Evolutionary conservation across 805 yeast genomes (phyloP), one percentile per base, ranked within the genome.

Genomic region (Ogataea trehaloabstinens): DNA sequence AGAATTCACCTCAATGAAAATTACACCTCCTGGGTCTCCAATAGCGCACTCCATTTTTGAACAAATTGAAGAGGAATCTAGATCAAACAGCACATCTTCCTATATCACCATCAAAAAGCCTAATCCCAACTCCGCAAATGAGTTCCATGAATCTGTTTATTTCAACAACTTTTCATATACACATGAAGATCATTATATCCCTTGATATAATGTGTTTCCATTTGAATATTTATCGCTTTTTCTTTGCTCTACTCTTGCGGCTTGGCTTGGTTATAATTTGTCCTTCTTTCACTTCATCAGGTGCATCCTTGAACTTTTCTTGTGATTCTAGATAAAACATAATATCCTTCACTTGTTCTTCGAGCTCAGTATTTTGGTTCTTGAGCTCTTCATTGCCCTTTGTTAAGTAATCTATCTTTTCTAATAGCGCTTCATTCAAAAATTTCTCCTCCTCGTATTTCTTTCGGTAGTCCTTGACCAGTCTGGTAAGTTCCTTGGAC

Each of bases 281-380:
- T 0, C 95, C 95, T 45, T 87, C 82, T 48, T 68, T 77, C 12
- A 83, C 82, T 24, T 82, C 91, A 10, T 82, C 83, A 3, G 80
- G 73, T 17, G 86, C 85, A 52, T 78, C 76, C 51, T 79, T 76
- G 52, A 87, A 74, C 61, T 82, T 85, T 40, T 80, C 83, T 54
- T 77, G 85, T 0, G 85, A 72, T 42, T 84, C 91, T 28, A 88
- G 61, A 53, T 69, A 86, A 46, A 86, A 83, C 95, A 89, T 85
- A 37, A 88, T 58, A 57, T 88, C 96, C 20, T 71, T 75, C 3
- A 79, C 79, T 55, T 83, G 86, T 28, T 81, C 87, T 31, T 70
- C 57, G 21, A 82, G 54, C 2, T 78, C 85, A 8, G 55, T 56
- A 10, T 74, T 78, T 34, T 71, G 64, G 2, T 42, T 42, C 30